phyloP scores from a whole-genome alignment of 192 early-diverging fungal genomes.

The Coemansia sp. region DNA sequence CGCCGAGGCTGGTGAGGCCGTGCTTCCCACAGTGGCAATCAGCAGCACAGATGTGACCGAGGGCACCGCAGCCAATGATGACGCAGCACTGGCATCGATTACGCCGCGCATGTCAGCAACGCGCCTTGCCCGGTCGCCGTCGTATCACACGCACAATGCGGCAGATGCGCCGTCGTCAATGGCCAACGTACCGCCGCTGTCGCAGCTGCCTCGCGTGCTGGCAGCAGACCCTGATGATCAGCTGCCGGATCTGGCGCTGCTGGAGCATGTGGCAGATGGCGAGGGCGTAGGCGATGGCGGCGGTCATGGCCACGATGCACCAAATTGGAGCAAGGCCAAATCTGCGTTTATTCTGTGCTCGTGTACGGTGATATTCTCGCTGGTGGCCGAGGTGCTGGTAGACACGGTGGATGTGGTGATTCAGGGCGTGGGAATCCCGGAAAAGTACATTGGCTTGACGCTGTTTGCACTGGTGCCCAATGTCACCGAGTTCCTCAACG shows the following conservation, averaged over 20 bases:
- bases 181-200: slow-evolving; percentile 50
- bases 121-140: slow-evolving; percentile 15
- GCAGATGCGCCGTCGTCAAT: slow-evolving; percentile 49
- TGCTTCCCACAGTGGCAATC: background rate
- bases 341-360: slow-evolving; percentile 73
- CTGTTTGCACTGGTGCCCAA: slow-evolving; percentile 95
- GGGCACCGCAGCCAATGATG: background rate
- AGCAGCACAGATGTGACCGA: slow-evolving; percentile 6
- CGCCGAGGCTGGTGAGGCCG: background rate
- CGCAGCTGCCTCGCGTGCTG: slow-evolving; percentile 53
- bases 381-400: slow-evolving; percentile 93
- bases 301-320: slow-evolving; percentile 81
- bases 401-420: slow-evolving; percentile 81
- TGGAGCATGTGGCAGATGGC: slow-evolving; percentile 35
- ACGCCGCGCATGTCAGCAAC: slow-evolving; percentile 2
- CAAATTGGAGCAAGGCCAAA: slow-evolving; percentile 86
- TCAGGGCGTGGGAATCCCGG: slow-evolving; percentile 63
- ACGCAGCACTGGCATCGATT: slow-evolving; percentile 1
- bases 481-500: slow-evolving; percentile 92
- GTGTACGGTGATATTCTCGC: slow-evolving; percentile 80
- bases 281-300: slow-evolving; percentile 65
- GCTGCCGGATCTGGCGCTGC: slow-evolving; percentile 45
- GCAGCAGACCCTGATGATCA: slow-evolving; percentile 53
- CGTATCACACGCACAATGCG: slow-evolving; percentile 16
- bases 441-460: slow-evolving; percentile 91